Percentiles rank a stretch among this genome's conserved stretches.
phyloP scores from a whole-genome alignment of 257 asterid genomes.

The Verbascum thapsus region DNA sequence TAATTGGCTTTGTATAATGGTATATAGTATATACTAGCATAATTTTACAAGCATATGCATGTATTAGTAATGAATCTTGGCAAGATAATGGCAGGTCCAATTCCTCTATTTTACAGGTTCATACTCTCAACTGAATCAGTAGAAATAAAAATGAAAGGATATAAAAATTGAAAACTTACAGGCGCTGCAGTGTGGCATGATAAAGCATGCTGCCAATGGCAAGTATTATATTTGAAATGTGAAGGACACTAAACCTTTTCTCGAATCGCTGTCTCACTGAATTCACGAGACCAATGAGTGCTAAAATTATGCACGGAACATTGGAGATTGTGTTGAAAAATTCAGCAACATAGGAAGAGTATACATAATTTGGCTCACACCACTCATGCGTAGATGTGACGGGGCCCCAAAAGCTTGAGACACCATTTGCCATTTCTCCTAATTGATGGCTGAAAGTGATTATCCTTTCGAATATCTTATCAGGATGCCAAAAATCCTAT shows the following conservation, averaged over 20 bases:
- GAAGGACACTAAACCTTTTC: constrained; percentile 91
- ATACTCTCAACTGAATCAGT: constrained; percentile 8
- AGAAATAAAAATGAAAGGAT: constrained; percentile 22
- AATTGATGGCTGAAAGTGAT: constrained; percentile 6
- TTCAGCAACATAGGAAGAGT: constrained; percentile 89
- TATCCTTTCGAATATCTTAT: constrained; percentile 10
- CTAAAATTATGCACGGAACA: constrained; percentile 76
- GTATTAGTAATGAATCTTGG: not conserved
- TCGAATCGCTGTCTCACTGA: constrained; percentile 83
- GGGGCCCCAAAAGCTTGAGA: constrained; percentile 94
- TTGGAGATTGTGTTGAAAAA: constrained; percentile 89
- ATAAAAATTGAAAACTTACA: constrained; percentile 57
- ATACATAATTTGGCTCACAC: constrained; percentile 91
- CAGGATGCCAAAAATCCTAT: constrained; percentile 21
- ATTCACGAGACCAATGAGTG: constrained; percentile 76
- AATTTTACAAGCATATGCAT: not conserved
- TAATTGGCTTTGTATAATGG: not conserved
- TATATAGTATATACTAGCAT: not conserved
- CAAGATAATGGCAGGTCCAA: not conserved
- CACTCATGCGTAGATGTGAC: constrained; percentile 93
- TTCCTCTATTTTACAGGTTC: not conserved
- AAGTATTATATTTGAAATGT: constrained; percentile 85
- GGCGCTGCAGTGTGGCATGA: constrained; percentile 84
- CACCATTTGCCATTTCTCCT: constrained; percentile 64
- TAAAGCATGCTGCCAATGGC: constrained; percentile 88